Evolutionary conservation across 2,329 filamentous ascomycete genomes (phyloP), one percentile per base, ranked within the genome.

Genomic region (Fusarium mexicanum): DNA sequence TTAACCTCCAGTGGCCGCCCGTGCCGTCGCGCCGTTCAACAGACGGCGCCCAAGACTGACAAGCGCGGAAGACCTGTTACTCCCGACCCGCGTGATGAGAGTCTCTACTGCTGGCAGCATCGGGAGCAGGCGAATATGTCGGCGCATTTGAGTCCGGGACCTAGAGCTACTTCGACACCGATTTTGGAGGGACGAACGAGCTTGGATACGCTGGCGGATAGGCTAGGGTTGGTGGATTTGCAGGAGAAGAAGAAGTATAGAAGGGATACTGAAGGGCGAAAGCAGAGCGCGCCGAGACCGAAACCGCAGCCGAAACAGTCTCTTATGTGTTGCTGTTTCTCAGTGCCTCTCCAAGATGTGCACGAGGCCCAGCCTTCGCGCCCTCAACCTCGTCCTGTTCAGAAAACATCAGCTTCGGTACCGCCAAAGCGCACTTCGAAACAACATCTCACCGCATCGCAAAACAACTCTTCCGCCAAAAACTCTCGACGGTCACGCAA

Each of bases 101-200:
- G 84, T n/a, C 88, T 92, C 57, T 98, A 95, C 84, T 98, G 96
- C 86, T 98, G 94, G 93, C 95, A 98, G 81, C 96, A 99, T 85
- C 95, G 94, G 80, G 94, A 96, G 65, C 96, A 99, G 82, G 94
- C 94, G 64, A 79, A 81, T 75, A 78, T 81, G 65, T 86, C 87
- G 14, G 81, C 86, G 5, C 81, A 81, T 50, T 86, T 86, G 24
- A 87, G 83, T 69, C 84, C 86, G 5, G 85, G 85, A 4, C 85
- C 84, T 9, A 81, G 81, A 47, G 78, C 79, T 66, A 81, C 80
- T 47, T 80, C 85, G 24, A 85, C 88, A 8, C 87, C 90, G 12
- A 89, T 91, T 8, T 82, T 92, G 61, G 88, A 91, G 76, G 86
- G 89, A 65, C 87, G 93, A 59, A 92, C 91, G 40, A 98, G 95